phyloP scores from a whole-genome alignment of 768 basidiomycete genomes.

The Mycena capillaripes region DNA sequence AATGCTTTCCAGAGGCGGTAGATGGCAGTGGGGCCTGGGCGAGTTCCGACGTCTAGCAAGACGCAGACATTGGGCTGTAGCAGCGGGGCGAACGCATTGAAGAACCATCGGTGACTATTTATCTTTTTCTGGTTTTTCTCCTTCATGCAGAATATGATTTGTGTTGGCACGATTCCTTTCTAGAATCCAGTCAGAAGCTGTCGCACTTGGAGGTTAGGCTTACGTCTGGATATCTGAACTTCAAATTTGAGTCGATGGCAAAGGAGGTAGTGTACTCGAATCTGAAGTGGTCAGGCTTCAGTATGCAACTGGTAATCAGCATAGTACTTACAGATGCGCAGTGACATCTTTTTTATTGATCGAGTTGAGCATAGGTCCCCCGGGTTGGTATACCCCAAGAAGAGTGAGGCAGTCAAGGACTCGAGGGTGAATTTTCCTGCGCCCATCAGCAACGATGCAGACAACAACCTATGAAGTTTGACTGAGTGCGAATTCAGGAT shows the following conservation, averaged over 20 bases:
- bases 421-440: constrained; percentile 85
- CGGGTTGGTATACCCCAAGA: constrained; percentile 90
- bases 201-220: not conserved
- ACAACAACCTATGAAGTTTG: constrained; percentile 78
- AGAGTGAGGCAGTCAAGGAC: constrained; percentile 92
- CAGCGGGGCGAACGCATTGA: constrained; percentile 88
- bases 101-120: constrained; percentile 96
- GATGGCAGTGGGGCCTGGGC: constrained; percentile 89
- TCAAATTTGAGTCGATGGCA: constrained; percentile 65
- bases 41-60: constrained; percentile 85
- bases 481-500: not conserved
- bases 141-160: constrained; percentile 93
- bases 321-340: constrained; percentile 48
- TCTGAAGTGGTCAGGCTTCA: not conserved
- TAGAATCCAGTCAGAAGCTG: constrained; percentile 42
- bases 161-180: constrained; percentile 88
- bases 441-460: constrained; percentile 92
- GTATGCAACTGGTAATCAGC: not conserved
- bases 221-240: constrained; percentile 37
- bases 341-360: constrained; percentile 81
- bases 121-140: constrained; percentile 97
- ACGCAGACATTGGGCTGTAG: constrained; percentile 93
- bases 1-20: constrained; percentile 98
- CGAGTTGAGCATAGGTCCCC: constrained; percentile 70
- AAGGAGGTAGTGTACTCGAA: constrained; percentile 93